Conservation (phyloP, 805 yeast genomes). For the Kurtzmaniella fragi region DNA sequence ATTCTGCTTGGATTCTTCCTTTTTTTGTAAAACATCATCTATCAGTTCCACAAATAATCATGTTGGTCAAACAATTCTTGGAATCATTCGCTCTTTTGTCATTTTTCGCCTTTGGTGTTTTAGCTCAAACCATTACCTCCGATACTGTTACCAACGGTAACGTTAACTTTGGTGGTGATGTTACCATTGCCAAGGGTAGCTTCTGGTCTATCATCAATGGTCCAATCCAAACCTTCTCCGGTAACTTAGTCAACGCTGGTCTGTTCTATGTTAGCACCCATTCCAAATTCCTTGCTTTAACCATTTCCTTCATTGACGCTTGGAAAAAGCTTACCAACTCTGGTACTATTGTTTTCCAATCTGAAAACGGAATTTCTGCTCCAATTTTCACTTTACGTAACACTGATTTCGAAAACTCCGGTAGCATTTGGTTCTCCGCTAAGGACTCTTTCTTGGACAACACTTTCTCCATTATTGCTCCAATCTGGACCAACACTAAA, state of each 20-base stretch:
- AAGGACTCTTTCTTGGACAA: constrained; percentile 4
- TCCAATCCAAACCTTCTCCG: constrained; percentile 15
- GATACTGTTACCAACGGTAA: constrained; percentile 1
- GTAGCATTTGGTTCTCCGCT: constrained; percentile 12
- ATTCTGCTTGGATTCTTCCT: too few relatives aligned
- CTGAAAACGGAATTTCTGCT: constrained; percentile 11
- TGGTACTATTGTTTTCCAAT: constrained; percentile 21
- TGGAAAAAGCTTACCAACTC: constrained; percentile 6
- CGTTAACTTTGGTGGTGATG: constrained; percentile 1
- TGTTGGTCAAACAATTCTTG: too few relatives aligned
- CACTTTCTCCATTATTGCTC: constrained; percentile 4
- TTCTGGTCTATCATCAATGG: constrained; percentile 23
- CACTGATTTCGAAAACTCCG: constrained; percentile 12
- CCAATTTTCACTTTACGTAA: constrained; percentile 15
- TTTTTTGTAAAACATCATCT: too few relatives aligned
- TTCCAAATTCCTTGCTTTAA: constrained; percentile 11
- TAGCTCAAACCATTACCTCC: constrained; percentile 1
- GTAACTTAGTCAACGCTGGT: constrained; percentile 16
- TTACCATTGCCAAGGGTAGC: constrained; percentile 14
- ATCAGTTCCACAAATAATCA: too few relatives aligned
- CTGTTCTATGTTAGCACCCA: constrained; percentile 19
- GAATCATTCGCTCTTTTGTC: too few relatives aligned
- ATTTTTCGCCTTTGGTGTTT: too few relatives aligned
- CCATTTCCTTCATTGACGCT: constrained; percentile 11
- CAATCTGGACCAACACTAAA: constrained; percentile 10